Evolutionary conservation across 306 rosid genomes (phyloP).

Genomic region (Dryas octopetala): DNA sequence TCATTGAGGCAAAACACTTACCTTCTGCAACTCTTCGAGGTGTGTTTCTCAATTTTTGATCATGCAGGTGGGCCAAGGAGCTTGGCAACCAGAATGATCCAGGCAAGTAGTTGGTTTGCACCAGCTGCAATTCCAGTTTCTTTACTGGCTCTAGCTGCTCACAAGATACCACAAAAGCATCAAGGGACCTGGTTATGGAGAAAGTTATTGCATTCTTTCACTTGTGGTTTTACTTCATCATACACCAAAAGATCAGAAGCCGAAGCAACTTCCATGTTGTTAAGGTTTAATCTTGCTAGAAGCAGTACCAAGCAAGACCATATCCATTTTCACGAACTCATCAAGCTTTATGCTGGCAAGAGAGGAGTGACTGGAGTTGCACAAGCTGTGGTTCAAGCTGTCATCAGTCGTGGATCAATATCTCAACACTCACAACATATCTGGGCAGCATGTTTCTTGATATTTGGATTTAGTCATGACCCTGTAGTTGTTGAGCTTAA

Average conservation of each 20-base stretch:
- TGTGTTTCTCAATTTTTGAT: constrained; percentile 87
- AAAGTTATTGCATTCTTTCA: constrained; percentile 43
- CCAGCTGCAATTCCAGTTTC: constrained; percentile 67
- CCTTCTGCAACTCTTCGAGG: constrained; percentile 79
- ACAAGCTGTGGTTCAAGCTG: constrained; percentile 74
- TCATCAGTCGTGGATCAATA: constrained; percentile 54
- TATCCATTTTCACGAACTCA: constrained; percentile 57
- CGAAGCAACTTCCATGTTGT: constrained; percentile 81
- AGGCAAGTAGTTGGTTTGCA: constrained; percentile 86
- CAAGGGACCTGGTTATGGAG: constrained; percentile 49
- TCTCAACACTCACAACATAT: constrained; percentile 59
- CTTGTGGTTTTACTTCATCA: constrained; percentile 64
- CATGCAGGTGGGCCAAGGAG: constrained; percentile 87
- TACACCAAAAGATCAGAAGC: constrained; percentile 61
- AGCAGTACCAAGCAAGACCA: constrained; percentile 53
- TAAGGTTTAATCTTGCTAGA: constrained; percentile 73
- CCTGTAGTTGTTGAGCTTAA: constrained; percentile 68
- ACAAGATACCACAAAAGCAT: constrained; percentile 64
- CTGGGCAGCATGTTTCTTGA: constrained; percentile 83
- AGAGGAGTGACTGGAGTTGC: constrained; percentile 58
- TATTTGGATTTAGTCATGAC: constrained; percentile 78
- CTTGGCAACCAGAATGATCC: constrained; percentile 85
- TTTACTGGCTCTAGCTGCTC: constrained; percentile 61
- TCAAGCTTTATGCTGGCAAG: constrained; percentile 63
- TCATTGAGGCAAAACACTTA: constrained; percentile 55